These are phyloP conservation scores for Umbellularia californica DNA, from an alignment of 164 flowering plant species.

Conservation along the genomic window DNA sequence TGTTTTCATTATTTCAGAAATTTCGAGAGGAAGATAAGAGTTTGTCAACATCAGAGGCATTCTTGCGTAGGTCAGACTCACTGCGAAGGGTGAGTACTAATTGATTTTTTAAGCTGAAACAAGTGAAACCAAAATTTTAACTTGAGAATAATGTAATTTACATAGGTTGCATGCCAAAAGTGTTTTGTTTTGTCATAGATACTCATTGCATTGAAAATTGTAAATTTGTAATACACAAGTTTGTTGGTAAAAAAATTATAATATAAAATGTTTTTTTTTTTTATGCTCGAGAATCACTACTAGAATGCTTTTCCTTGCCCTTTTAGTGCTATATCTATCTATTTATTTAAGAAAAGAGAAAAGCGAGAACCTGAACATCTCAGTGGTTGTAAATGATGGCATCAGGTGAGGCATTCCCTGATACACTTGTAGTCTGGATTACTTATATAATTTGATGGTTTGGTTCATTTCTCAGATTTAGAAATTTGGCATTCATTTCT, in stretches of 20 bases:
- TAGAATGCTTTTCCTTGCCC: neutral
- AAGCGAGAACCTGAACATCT: neutral
- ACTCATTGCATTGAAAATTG: too few relatives aligned
- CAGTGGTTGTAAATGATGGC: neutral
- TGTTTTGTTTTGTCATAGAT: neutral
- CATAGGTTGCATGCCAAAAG: neutral
- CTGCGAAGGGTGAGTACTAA: constrained; percentile 65
- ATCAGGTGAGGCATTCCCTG: neutral
- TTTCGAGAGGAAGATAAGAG: constrained; percentile 84
- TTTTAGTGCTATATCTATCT: too few relatives aligned
- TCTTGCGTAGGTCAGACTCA: constrained; percentile 77
- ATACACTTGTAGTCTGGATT: too few relatives aligned
- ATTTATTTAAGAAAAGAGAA: too few relatives aligned
- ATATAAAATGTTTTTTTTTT: too few relatives aligned
- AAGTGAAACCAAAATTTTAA: neutral
- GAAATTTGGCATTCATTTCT: neutral
- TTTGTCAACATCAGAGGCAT: constrained; percentile 82
- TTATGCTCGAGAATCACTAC: too few relatives aligned
- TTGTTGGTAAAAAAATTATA: too few relatives aligned
- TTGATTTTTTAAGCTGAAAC: neutral
- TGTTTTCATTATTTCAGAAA: constrained; percentile 45
- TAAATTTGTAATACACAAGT: too few relatives aligned
- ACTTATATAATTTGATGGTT: neutral
- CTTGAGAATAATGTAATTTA: too few relatives aligned
- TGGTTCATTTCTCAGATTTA: neutral